Conservation (phyloP, 345 rosid genomes). For the Bruguiera gymnorhiza region DNA sequence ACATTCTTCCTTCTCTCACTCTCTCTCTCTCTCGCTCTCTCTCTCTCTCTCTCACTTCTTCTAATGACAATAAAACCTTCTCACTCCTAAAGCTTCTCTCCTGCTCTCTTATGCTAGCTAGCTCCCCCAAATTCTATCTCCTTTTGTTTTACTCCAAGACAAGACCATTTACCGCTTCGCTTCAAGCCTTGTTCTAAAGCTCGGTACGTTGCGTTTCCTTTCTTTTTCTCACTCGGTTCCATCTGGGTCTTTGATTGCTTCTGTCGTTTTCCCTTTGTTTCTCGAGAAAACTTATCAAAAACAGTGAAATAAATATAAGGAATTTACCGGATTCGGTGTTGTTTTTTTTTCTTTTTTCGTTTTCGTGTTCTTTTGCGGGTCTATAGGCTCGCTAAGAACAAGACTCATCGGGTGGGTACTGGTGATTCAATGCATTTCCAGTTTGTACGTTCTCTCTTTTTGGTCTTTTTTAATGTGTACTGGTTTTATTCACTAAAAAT, state of each 20-base stretch:
- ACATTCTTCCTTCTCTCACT: too few species aligned
- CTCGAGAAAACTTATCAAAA: too few species aligned
- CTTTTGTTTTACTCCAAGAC: neutral
- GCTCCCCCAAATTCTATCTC: too few species aligned
- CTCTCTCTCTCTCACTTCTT: too few species aligned
- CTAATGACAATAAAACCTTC: too few species aligned
- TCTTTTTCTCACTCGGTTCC: neutral
- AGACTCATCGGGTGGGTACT: slow-evolving; percentile 52
- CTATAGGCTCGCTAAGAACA: slow-evolving; percentile 50
- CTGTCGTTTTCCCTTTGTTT: slow-evolving; percentile 4
- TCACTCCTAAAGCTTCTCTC: too few species aligned
- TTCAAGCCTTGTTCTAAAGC: slow-evolving; percentile 58
- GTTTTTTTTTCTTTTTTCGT: neutral
- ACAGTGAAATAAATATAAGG: too few species aligned
- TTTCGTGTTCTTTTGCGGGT: neutral
- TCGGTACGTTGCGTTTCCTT: slow-evolving; percentile 27
- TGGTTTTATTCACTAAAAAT: neutral
- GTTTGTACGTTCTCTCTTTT: neutral
- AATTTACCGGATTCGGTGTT: too few species aligned
- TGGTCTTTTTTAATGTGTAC: neutral
- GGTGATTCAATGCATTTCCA: neutral
- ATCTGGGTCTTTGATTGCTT: neutral
- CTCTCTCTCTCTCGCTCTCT: too few species aligned
- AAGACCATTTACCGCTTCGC: neutral
- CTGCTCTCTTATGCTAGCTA: too few species aligned